Evolutionary conservation across 768 basidiomycete genomes (phyloP).

Genomic region (Plicaturopsis crispa): DNA sequence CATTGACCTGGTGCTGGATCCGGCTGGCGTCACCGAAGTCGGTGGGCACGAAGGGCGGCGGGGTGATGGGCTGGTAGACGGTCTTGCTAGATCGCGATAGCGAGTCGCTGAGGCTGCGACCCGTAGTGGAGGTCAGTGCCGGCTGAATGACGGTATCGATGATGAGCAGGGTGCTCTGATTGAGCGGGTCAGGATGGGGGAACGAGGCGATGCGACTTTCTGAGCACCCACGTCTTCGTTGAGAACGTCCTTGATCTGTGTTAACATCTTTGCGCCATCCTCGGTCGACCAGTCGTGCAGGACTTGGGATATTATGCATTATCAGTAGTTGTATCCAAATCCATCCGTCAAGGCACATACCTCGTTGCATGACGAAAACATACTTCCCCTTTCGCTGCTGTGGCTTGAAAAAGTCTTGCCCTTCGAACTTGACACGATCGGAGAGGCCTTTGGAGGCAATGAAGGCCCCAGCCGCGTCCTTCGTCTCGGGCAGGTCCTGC

Average conservation of each 20-base stretch:
- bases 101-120: slow-evolving; percentile 20
- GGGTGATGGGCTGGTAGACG: slow-evolving; percentile 23
- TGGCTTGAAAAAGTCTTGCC: slow-evolving; percentile 32
- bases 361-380: slow-evolving; percentile 30
- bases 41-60: slow-evolving; percentile 28
- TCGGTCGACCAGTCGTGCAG: slow-evolving; percentile 31
- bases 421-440: slow-evolving; percentile 27
- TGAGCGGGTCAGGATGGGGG: background rate
- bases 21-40: slow-evolving; percentile 31
- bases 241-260: slow-evolving; percentile 25
- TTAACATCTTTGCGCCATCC: slow-evolving; percentile 28
- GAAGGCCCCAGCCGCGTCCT: slow-evolving; percentile 24
- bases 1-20: slow-evolving; percentile 29
- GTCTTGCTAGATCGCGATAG: slow-evolving; percentile 17
- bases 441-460: slow-evolving; percentile 25
- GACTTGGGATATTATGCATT: slow-evolving; percentile 18
- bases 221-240: slow-evolving; percentile 21
- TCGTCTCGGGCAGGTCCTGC: slow-evolving; percentile 28
- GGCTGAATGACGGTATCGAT: slow-evolving; percentile 29
- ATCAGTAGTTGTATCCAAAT: background rate
- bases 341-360: slow-evolving; percentile 10
- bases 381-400: slow-evolving; percentile 31
- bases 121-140: slow-evolving; percentile 22
- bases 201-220: too few species aligned
- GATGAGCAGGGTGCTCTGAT: slow-evolving; percentile 26